Conservation (phyloP, 768 basidiomycete genomes). For the Suillus occidentalis region DNA sequence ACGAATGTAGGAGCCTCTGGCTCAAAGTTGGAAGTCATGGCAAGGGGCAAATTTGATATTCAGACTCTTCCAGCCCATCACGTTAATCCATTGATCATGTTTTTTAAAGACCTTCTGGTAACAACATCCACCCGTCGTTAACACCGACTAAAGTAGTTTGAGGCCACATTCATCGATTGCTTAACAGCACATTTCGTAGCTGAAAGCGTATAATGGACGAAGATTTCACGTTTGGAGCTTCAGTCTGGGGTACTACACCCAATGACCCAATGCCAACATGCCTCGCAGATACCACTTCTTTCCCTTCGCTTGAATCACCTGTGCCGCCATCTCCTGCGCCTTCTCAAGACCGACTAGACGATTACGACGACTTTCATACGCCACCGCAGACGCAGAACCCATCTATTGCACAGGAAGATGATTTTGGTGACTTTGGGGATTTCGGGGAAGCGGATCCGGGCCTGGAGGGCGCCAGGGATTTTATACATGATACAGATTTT, state of each 20-base stretch:
- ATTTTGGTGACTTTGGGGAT: slow-evolving; percentile 87
- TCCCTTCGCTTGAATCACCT: slow-evolving; percentile 20
- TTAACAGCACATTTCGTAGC: slow-evolving; percentile 14
- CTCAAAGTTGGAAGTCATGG: not conserved
- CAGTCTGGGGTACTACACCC: slow-evolving; percentile 62
- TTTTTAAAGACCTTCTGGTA: not conserved
- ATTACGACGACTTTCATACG: slow-evolving; percentile 54
- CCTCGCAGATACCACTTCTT: slow-evolving; percentile 25
- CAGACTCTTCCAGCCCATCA: not conserved
- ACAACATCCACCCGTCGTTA: slow-evolving; percentile 7
- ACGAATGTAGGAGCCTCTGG: not conserved
- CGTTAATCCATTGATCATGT: not conserved
- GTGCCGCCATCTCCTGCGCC: slow-evolving; percentile 25
- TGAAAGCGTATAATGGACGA: slow-evolving; percentile 57
- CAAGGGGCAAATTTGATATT: not conserved
- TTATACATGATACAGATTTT: slow-evolving; percentile 35
- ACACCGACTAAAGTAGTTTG: not conserved
- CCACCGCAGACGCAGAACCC: slow-evolving; percentile 45
- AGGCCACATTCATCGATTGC: not conserved
- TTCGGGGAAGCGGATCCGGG: slow-evolving; percentile 63
- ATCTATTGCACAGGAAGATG: slow-evolving; percentile 54
- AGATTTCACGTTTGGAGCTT: slow-evolving; percentile 68
- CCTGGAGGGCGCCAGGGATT: slow-evolving; percentile 12
- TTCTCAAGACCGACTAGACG: slow-evolving; percentile 45
- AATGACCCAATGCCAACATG: slow-evolving; percentile 31